These are phyloP conservation scores for Polytrichum formosum DNA, from an alignment of 225 moss, liverwort and hornwort species.

Conservation along the genomic window DNA sequence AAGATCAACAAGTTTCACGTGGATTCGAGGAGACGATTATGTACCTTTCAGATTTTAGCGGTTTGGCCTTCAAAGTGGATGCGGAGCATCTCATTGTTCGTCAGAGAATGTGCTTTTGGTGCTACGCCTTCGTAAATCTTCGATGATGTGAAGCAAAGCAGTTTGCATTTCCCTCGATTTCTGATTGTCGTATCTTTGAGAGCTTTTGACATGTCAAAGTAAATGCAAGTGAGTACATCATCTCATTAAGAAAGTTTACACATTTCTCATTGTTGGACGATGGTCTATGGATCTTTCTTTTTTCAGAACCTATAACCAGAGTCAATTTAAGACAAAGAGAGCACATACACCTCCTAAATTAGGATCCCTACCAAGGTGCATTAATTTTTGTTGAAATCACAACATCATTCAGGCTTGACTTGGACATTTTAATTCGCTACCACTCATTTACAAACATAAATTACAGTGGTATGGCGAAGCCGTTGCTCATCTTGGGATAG, in stretches of 20 bases:
- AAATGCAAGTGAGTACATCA: background rate
- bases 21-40: too few species aligned
- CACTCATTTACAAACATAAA: too few species aligned
- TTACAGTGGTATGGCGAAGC: background rate
- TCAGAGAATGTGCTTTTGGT: too few species aligned
- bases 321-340: too few species aligned
- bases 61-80: too few species aligned
- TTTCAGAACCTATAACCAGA: too few species aligned
- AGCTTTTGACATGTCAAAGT: slow-evolving; percentile 15
- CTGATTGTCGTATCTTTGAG: slow-evolving; percentile 6
- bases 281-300: background rate
- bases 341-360: too few species aligned
- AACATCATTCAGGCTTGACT: background rate
- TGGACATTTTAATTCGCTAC: too few species aligned
- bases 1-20: too few species aligned
- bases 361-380: background rate
- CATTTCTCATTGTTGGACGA: background rate
- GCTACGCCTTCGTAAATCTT: background rate
- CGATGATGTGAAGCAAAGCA: slow-evolving; percentile 27
- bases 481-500: background rate
- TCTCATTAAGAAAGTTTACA: background rate
- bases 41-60: too few species aligned
- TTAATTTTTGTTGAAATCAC: background rate
- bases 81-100: too few species aligned
- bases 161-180: slow-evolving; percentile 23